Base-by-base conservation (phyloP, 2,329 filamentous ascomycete species). In the Emergomyces pasteurianus region DNA sequence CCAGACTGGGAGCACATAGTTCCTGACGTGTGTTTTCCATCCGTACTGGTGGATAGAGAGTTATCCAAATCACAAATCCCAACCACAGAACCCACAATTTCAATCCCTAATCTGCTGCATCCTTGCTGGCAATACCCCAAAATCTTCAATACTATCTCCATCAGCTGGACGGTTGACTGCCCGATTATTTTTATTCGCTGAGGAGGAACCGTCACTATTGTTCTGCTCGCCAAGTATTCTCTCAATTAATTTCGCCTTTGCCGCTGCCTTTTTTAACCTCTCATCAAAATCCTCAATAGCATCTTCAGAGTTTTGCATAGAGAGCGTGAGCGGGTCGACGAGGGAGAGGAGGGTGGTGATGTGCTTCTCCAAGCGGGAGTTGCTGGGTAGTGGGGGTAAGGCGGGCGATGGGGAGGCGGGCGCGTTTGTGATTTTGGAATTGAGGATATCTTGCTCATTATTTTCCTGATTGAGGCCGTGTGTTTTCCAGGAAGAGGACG, bases 261-360 rank as follows among this genome's bases (percentile, higher is more conserved):
- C 88, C 66, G 85, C 83, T 3, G 91, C 92, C 65, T 89, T 83
- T 75, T 92, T 94, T 46, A 95, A 71, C 14, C 92, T 81, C 71
- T 96, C 90, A 69, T 99, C 94, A 69, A 95, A 92, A 68, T 96
- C 92, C 58, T 88, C 87, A 26, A 99, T 91, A 0, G 87, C 86
- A 54, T 95, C 90, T 70, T 97, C 92, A 4, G 84, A 87, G 71
- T 99, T 99, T 62, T 86, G 81, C 23, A 86, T 92, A 18, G 86
- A 86, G 50, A 96, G 75, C 0, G 86, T 92, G 5, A 85, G 85
- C 0, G 87, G 86, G 71, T 96, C 90, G 2, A 90, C 86, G 16
- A 96, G 79, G 28, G 87, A 86, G 63, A 90, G 86, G 10, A 97
- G 79, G 8, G 85, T 82, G 38, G 82, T 80, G 60, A 96, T 76